These are phyloP conservation scores for Nicotiana rustica DNA, from an alignment of 305 asterid species.

Conservation along the genomic window DNA sequence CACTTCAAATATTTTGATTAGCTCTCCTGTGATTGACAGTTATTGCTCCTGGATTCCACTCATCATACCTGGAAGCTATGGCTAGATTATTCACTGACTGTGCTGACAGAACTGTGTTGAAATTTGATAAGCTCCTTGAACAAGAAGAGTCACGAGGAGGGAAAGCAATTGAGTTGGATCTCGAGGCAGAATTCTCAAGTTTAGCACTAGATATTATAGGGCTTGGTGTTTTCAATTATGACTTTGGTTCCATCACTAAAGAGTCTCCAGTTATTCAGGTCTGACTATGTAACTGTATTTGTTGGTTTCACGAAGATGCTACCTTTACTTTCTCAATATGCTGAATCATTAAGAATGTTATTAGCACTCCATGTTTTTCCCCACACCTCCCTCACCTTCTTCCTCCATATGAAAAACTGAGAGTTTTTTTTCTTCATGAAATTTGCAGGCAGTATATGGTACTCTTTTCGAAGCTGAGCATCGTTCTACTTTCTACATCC, in stretches of 20 bases:
- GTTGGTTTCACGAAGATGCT: slow-evolving; percentile 20
- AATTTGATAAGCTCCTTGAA: slow-evolving; percentile 74
- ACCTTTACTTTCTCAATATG: slow-evolving; percentile 16
- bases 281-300: slow-evolving; percentile 30
- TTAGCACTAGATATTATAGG: slow-evolving; percentile 97
- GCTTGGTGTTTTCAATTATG: slow-evolving; percentile 88
- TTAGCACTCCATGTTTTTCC: slow-evolving; percentile 14
- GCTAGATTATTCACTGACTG: slow-evolving; percentile 82
- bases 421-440: slow-evolving; percentile 7
- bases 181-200: slow-evolving; percentile 93
- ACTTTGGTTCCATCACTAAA: slow-evolving; percentile 92
- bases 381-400: slow-evolving; percentile 21
- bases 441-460: slow-evolving; percentile 88
- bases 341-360: not conserved
- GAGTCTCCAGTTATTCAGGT: slow-evolving; percentile 99
- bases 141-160: slow-evolving; percentile 57
- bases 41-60: slow-evolving; percentile 92
- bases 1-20: slow-evolving; percentile 36
- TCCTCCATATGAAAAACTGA: slow-evolving; percentile 31
- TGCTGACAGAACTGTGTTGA: slow-evolving; percentile 68
- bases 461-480: slow-evolving; percentile 98
- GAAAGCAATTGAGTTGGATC: slow-evolving; percentile 72
- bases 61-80: slow-evolving; percentile 96
- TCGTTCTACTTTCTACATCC: slow-evolving; percentile 93
- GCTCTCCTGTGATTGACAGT: slow-evolving; percentile 54